These are phyloP conservation scores for Helenozyma rhizophorensis DNA, from an alignment of 805 yeast species.

Conservation along the genomic window DNA sequence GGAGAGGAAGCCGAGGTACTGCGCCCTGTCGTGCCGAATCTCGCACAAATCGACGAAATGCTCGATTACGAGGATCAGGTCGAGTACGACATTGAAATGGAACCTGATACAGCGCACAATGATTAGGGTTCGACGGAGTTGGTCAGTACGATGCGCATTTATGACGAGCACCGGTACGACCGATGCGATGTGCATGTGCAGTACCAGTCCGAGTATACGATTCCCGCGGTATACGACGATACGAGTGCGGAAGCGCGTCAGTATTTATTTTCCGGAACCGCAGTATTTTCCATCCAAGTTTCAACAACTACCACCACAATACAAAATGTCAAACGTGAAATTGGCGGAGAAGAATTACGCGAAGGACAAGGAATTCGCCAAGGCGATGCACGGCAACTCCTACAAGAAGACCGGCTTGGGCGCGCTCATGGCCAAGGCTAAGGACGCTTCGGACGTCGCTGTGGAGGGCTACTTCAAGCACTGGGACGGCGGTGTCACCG, in stretches of 20 bases:
- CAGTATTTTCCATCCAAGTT: too few relatives aligned
- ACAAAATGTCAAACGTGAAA: constrained; percentile 17
- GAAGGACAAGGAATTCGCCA: constrained; percentile 69
- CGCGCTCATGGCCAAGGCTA: constrained; percentile 73
- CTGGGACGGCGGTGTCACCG: constrained; percentile 89
- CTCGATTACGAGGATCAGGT: constrained; percentile 36
- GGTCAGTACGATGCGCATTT: too few relatives aligned
- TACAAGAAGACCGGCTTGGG: constrained; percentile 64
- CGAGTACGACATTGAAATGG: constrained; percentile 32
- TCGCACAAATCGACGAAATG: constrained; percentile 30
- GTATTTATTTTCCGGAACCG: too few relatives aligned
- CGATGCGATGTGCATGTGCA: too few relatives aligned
- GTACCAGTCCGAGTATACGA: too few relatives aligned
- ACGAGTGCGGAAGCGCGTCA: too few relatives aligned
- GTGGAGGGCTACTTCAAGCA: constrained; percentile 89
- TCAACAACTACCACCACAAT: constrained; percentile 12
- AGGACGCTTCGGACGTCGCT: constrained; percentile 71
- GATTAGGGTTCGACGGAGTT: too few relatives aligned
- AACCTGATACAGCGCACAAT: too few relatives aligned
- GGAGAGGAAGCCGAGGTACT: neutral
- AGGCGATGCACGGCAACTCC: constrained; percentile 80
- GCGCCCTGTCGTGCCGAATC: constrained; percentile 10
- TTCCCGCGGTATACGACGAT: too few relatives aligned
- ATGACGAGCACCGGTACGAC: too few relatives aligned
- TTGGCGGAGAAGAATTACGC: constrained; percentile 49